A percentile compares a stretch with the other conserved stretches of the same genome.
Conservation (phyloP, 768 basidiomycete genomes). For the Termitomyces bulborhizus region DNA sequence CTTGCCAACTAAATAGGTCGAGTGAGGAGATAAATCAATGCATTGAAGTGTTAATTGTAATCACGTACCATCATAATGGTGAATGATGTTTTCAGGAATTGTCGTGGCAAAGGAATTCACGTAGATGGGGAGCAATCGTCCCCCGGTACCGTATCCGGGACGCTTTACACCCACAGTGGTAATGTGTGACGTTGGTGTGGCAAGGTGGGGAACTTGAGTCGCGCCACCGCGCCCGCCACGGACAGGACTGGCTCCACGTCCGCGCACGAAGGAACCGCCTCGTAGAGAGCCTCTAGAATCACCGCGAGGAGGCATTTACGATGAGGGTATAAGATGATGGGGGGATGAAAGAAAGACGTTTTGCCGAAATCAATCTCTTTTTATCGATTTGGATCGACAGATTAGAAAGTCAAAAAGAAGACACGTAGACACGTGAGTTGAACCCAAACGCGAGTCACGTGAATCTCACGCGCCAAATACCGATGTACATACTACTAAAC, state of each 20-base stretch:
- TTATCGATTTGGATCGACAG: conserved; percentile 17
- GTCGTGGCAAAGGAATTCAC: conserved; percentile 63
- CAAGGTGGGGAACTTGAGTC: conserved; percentile 21
- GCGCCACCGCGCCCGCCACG: conserved; percentile 29
- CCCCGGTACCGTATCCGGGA: conserved; percentile 55
- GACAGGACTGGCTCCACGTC: conserved; percentile 11
- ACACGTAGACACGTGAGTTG: conserved; percentile 8
- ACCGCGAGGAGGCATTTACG: conserved; percentile 34
- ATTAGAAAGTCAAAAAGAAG: conserved; percentile 11
- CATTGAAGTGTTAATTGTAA: neutral
- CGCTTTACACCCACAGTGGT: conserved; percentile 64
- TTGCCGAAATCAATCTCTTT: conserved; percentile 5
- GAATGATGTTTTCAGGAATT: conserved; percentile 57
- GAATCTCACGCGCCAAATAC: neutral
- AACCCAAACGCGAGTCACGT: conserved; percentile 10
- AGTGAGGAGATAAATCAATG: neutral
- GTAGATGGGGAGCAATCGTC: conserved; percentile 31
- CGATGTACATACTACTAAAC: no score
- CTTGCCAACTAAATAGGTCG: neutral
- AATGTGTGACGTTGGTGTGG: conserved; percentile 29
- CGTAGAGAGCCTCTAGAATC: conserved; percentile 21
- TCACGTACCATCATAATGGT: conserved; percentile 73
- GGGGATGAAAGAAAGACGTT: conserved; percentile 8
- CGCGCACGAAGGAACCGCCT: conserved; percentile 8
- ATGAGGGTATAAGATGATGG: conserved; percentile 3